These are phyloP conservation scores for Suillus weaverae DNA, from an alignment of 768 basidiomycete genomes.

Conservation along the genomic window DNA sequence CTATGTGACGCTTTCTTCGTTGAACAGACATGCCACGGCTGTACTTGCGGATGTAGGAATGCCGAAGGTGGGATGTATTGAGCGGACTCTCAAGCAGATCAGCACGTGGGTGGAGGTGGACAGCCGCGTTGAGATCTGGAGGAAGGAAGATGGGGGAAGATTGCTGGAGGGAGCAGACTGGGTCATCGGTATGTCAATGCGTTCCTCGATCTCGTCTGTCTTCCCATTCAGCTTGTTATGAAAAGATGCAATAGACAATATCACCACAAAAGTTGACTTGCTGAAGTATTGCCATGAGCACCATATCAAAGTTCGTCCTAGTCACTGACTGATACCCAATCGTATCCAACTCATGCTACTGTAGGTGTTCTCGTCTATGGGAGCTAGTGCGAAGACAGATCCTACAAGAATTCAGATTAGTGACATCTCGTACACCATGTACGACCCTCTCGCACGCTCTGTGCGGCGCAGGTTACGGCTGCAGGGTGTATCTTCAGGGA, in stretches of 20 bases:
- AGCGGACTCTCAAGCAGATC: slow-evolving; percentile 65
- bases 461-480: slow-evolving; percentile 77
- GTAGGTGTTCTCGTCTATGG: slow-evolving; percentile 96
- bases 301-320: slow-evolving; percentile 64
- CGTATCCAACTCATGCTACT: neutral
- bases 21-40: slow-evolving; percentile 94
- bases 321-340: neutral
- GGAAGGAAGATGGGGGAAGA: slow-evolving; percentile 71
- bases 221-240: slow-evolving; percentile 5
- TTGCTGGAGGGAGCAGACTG: slow-evolving; percentile 87
- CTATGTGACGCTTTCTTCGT: slow-evolving; percentile 90
- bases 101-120: slow-evolving; percentile 90
- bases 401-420: slow-evolving; percentile 94
- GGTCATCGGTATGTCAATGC: slow-evolving; percentile 71
- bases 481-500: slow-evolving; percentile 60
- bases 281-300: slow-evolving; percentile 84
- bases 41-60: slow-evolving; percentile 87
- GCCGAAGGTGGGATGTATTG: slow-evolving; percentile 83
- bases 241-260: slow-evolving; percentile 95
- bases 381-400: slow-evolving; percentile 91
- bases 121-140: slow-evolving; percentile 80
- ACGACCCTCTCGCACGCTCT: slow-evolving; percentile 92
- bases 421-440: slow-evolving; percentile 89
- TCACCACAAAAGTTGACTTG: slow-evolving; percentile 93
- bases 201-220: slow-evolving; percentile 10